phyloP scores from a whole-genome alignment of 2,329 filamentous ascomycete species.

The Colletotrichum sidae region DNA sequence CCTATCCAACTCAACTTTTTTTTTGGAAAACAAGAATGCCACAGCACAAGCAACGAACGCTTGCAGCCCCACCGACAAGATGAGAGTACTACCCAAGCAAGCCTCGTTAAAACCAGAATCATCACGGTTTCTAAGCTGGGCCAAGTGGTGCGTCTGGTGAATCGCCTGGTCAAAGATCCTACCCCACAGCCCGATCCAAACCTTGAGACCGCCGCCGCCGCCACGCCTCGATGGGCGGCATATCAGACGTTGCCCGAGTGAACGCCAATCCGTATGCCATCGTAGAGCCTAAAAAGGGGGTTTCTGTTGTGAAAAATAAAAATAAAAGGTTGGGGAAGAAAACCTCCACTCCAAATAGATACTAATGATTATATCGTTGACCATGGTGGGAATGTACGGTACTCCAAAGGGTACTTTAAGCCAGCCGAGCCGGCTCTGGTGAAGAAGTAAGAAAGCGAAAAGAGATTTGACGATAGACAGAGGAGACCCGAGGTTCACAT shows the following conservation, averaged over 20 bases:
- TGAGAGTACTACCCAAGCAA: neutral
- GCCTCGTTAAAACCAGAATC: neutral
- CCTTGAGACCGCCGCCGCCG: neutral
- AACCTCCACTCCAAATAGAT: conserved; percentile 14
- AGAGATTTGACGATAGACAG: neutral
- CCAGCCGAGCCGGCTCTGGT: conserved; percentile 21
- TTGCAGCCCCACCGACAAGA: no score
- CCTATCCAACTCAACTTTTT: conserved; percentile 9
- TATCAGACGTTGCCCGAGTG: conserved; percentile 10
- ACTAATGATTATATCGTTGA: conserved; percentile 36
- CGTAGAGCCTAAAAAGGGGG: conserved; percentile 21
- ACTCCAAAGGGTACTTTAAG: conserved; percentile 26
- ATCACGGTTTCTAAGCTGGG: conserved; percentile 12
- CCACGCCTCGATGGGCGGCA: neutral
- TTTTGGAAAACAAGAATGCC: no score
- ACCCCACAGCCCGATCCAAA: no score
- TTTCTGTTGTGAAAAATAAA: neutral
- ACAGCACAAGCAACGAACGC: no score
- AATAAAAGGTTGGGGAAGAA: neutral
- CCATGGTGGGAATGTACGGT: conserved; percentile 36
- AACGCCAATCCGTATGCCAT: conserved; percentile 36
- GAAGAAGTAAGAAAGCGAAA: conserved; percentile 6
- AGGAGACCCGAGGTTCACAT: conserved; percentile 40
- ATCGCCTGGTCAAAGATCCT: no score
- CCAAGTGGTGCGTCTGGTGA: neutral